phyloP scores from a whole-genome alignment of 2,329 filamentous ascomycete species.

The Fusarium subglutinans region DNA sequence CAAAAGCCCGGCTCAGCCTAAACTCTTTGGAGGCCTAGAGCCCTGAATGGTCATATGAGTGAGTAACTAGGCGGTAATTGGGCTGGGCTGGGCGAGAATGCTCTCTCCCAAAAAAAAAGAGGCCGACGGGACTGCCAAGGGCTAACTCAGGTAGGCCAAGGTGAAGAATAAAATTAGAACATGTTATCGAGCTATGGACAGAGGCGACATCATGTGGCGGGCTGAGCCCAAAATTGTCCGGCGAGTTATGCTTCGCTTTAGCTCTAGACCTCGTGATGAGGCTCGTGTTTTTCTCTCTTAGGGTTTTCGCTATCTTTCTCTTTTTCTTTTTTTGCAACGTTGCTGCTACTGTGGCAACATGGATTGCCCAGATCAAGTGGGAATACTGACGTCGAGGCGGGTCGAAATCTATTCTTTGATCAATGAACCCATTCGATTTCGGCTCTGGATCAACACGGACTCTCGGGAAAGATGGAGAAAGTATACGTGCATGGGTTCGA shows the following conservation, averaged over 20 bases:
- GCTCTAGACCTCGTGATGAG: conserved; percentile 26
- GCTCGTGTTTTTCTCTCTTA: conserved; percentile 14
- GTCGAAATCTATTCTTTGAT: neutral
- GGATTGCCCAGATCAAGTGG: conserved; percentile 1
- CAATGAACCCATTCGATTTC: neutral
- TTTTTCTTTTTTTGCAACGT: neutral
- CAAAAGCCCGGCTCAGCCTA: neutral
- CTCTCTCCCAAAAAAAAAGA: neutral
- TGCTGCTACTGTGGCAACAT: neutral
- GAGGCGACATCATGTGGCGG: conserved; percentile 5
- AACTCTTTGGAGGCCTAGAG: neutral
- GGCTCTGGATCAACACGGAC: conserved; percentile 6
- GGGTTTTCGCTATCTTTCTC: neutral
- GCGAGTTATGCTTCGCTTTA: neutral
- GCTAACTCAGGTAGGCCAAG: conserved; percentile 30
- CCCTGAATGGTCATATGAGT: neutral
- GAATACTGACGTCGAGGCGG: conserved; percentile 16
- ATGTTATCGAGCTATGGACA: neutral
- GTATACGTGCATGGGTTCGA: neutral
- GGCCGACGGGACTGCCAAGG: conserved; percentile 7
- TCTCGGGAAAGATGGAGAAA: neutral
- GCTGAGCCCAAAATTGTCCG: neutral
- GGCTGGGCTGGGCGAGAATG: neutral
- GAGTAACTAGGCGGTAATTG: neutral
- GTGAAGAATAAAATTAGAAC: conserved; percentile 36